A percentile compares a stretch with the other conserved stretches of the same genome.
Conservation (phyloP, 1,284 basidiomycete genomes). For the Cryptococcus wingfieldii region DNA sequence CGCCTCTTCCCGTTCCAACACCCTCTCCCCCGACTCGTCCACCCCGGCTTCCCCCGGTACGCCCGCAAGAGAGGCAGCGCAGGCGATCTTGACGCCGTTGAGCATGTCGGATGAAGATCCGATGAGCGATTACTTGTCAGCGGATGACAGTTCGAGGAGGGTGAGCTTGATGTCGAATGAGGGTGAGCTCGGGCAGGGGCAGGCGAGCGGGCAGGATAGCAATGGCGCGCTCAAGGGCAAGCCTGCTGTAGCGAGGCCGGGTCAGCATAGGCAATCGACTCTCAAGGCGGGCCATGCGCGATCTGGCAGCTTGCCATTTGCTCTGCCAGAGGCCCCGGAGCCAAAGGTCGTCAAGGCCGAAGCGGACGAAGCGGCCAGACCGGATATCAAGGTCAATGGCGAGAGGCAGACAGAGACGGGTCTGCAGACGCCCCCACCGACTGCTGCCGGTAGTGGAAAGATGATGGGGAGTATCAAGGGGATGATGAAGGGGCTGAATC, state of each 20-base stretch:
- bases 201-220: no score
- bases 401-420: neutral
- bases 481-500: neutral
- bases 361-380: neutral
- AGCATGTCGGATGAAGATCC: conserved; percentile 21
- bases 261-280: neutral
- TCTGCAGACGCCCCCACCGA: neutral
- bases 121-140: conserved; percentile 1
- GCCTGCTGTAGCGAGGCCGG: neutral
- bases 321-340: neutral
- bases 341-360: neutral
- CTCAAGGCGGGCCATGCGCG: neutral
- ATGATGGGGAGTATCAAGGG: neutral
- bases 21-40: conserved; percentile 2
- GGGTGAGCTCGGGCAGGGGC: neutral
- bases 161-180: neutral
- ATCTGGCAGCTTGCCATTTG: neutral
- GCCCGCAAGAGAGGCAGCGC: neutral
- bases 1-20: conserved; percentile 8
- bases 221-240: no score
- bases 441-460: neutral
- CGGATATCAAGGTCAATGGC: neutral
- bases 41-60: conserved; percentile 4
- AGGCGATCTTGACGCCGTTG: conserved; percentile 16
- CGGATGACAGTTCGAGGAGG: neutral